Evolutionary conservation across 83 land plant genomes (phyloP), one percentile per base, ranked within the genome.

Genomic region (Thuja plicata): DNA sequence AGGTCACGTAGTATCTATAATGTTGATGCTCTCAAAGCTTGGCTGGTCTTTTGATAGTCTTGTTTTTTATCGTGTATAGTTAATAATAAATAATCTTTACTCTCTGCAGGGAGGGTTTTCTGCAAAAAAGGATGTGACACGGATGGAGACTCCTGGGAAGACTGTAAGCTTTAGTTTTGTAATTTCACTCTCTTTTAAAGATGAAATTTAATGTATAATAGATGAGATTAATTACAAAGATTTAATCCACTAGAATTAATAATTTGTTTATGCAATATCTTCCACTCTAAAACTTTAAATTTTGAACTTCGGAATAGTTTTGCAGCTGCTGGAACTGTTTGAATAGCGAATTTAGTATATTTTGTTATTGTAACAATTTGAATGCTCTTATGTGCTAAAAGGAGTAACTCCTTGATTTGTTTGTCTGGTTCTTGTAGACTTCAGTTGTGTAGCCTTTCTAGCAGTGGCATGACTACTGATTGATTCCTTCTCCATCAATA

Each of bases 61-160:
- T 82, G 55, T 45, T 45, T 82, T 45, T 82, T 21, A 10, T 41
- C 1, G 45, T 82, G 52, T 45, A 1, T 13, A 19, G 27, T 24
- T 70, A 74, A 74, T 34, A 74, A 74, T 24, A 74, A 74, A 74
- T 74, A 11, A 74, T 74, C 37, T 74, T 74, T 34, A 74, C 84
- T 76, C 91, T 21, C 84, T 91, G 70, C 80, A 95, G 97, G 97
- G 97, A 91, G 97, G 87, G 94, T 95, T 19, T 95, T 95, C 88
- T 95, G 97, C 93, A 95, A 95, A 89, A 95, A 95, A 86, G 97
- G 97, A 10, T 95, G 97, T 78, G 91, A 91, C 73, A 57, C 94
- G 80, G 95, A 95, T 89, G 97, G 92, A 38, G 97, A 94, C 10
- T 93, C 94, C 16, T 95, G 92, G 93, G 94, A 95, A 15, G 97